Evolutionary conservation across 108 stramenopile genomes (phyloP).

Genomic region (Conticribra guillardii): DNA sequence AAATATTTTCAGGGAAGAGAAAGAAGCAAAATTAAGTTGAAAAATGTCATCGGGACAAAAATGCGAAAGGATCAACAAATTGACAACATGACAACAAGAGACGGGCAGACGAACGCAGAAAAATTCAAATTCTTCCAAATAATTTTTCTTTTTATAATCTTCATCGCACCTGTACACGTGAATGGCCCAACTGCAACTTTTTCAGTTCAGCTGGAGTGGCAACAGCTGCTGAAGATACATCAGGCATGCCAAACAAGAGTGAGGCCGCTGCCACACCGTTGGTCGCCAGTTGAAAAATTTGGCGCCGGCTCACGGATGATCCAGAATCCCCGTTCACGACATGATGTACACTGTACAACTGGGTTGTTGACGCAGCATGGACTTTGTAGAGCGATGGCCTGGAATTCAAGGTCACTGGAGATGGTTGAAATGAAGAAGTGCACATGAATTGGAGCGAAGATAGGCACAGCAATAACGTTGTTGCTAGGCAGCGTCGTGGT

Average conservation of each 20-base stretch:
- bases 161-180: slow-evolving; percentile 48
- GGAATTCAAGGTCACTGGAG: neutral
- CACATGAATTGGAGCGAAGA: neutral
- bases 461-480: too few species aligned
- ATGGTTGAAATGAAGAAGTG: neutral
- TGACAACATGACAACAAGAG: too few species aligned
- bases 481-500: too few species aligned
- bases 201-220: slow-evolving; percentile 60
- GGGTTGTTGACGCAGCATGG: neutral
- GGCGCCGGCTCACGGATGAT: slow-evolving; percentile 14
- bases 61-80: too few species aligned
- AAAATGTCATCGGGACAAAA: neutral
- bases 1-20: neutral
- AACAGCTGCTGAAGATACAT: slow-evolving; percentile 32
- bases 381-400: neutral
- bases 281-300: slow-evolving; percentile 10
- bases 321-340: neutral
- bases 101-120: too few species aligned
- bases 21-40: neutral
- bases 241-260: slow-evolving; percentile 19
- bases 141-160: too few species aligned
- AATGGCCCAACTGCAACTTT: slow-evolving; percentile 69
- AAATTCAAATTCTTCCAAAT: neutral
- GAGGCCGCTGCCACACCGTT: slow-evolving; percentile 9
- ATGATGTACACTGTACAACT: neutral